These are phyloP conservation scores for Clarireedia sp. DNA, from an alignment of 2,329 filamentous ascomycete species.

Conservation along the genomic window DNA sequence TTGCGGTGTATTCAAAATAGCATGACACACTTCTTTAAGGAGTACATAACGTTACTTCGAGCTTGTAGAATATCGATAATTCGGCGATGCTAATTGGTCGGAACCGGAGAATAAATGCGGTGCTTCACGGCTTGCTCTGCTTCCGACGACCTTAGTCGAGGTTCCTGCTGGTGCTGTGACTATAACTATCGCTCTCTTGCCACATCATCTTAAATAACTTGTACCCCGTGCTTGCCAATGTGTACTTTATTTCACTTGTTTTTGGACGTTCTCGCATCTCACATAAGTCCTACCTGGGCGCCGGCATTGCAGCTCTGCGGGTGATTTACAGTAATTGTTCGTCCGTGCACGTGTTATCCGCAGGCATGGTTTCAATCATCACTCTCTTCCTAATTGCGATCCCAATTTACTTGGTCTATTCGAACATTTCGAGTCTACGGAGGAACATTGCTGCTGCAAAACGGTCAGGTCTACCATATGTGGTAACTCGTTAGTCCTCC, in stretches of 20 bases:
- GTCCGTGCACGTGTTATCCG: neutral
- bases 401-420: constrained; percentile 19
- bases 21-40: neutral
- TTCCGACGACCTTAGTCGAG: too few species aligned
- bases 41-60: too few species aligned
- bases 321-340: neutral
- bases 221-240: too few species aligned
- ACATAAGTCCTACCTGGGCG: neutral
- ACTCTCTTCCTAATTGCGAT: constrained; percentile 15
- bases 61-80: too few species aligned
- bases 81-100: too few species aligned
- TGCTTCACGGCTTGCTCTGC: too few species aligned
- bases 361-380: constrained; percentile 20
- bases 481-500: constrained; percentile 42
- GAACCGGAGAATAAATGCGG: too few species aligned
- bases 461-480: constrained; percentile 44
- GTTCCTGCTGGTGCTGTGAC: too few species aligned
- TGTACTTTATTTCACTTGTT: too few species aligned
- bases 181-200: too few species aligned
- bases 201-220: too few species aligned
- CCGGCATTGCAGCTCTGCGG: neutral
- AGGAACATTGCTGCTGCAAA: constrained; percentile 43
- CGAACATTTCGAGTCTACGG: constrained; percentile 29
- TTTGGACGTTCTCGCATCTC: too few species aligned
- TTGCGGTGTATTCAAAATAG: neutral